phyloP scores from a whole-genome alignment of 2,329 filamentous ascomycete species.

The Penicillium digitatum region DNA sequence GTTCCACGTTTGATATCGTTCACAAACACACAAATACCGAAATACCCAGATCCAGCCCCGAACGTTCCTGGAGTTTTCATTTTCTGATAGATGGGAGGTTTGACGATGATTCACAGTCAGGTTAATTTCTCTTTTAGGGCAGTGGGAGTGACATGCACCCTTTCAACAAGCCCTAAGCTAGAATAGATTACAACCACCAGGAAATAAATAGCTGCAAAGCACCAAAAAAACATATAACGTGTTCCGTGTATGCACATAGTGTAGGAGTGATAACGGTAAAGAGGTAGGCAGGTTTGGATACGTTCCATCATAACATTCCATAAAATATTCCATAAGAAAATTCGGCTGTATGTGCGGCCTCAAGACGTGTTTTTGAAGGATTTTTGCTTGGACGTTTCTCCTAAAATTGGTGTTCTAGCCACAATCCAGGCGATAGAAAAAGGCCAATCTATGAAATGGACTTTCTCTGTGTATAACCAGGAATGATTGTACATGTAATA shows the following conservation, averaged over 20 bases:
- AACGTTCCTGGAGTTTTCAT: slow-evolving; percentile 10
- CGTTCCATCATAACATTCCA: background rate
- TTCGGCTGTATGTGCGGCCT: too few relatives aligned
- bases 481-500: too few relatives aligned
- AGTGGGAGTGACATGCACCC: background rate
- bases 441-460: too few relatives aligned
- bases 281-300: background rate
- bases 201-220: slow-evolving; percentile 6
- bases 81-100: slow-evolving; percentile 21
- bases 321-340: too few relatives aligned
- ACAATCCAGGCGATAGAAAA: too few relatives aligned
- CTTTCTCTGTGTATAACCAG: too few relatives aligned
- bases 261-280: background rate
- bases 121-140: background rate
- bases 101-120: slow-evolving; percentile 1
- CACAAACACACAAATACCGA: slow-evolving; percentile 20
- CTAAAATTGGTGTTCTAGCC: too few relatives aligned
- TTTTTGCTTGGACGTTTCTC: too few relatives aligned
- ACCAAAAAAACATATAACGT: background rate
- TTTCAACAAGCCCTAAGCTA: slow-evolving; percentile 7
- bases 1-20: slow-evolving; percentile 5
- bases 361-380: too few relatives aligned
- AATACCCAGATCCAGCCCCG: slow-evolving; percentile 19
- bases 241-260: background rate
- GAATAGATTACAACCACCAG: slow-evolving; percentile 9